Base-by-base conservation (phyloP, 306 rosid genomes). In the Phaseolus lunatus region DNA sequence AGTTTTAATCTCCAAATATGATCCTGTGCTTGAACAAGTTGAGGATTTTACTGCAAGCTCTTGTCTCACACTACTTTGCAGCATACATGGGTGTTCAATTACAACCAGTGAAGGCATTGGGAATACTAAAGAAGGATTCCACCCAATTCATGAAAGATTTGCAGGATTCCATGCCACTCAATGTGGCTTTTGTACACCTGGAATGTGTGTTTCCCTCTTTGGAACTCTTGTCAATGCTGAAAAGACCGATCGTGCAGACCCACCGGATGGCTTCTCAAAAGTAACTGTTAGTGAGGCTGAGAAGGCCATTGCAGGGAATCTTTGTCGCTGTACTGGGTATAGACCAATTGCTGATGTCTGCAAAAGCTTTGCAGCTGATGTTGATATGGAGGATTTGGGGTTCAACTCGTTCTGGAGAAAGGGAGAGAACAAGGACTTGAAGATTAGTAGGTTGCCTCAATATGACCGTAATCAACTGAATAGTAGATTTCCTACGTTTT, bases 101-200 rank as follows among this genome's bases (percentile, higher is more conserved):
- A 94, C 93, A 50, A 92, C 96, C 47, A 90, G 89, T 64, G 98
- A 92, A 83, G 98, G 97, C 49, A 75, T 94, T 57, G 98, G 98
- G 52, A 94, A 94, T 71, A 67, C 83, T 81, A 92, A 48, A 86
- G 84, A 90, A 12, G 97, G 98, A 43, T 86, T 90, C 66, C 98
- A 94, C 73, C 58, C 96, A 13, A 89, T 94, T 78, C 98, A 94
- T 67, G 88, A 89, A 69, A 88, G 98, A 65, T 9, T 94, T 37
- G 76, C 93, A 5, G 97, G 97, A 70, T 94, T 94, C 84, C 96
- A 94, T 75, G 97, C 96, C 43, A 79, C 97, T 76, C 98, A 92
- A 75, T 94, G 98, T 67, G 98, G 97, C 73, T 94, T 88, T 54
- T 94, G 98, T 77, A 94, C 98, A 56, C 98, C 98, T 7, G 97